Conservation (phyloP, 140 eudicot genomes). For the Eryngium alpinum region DNA sequence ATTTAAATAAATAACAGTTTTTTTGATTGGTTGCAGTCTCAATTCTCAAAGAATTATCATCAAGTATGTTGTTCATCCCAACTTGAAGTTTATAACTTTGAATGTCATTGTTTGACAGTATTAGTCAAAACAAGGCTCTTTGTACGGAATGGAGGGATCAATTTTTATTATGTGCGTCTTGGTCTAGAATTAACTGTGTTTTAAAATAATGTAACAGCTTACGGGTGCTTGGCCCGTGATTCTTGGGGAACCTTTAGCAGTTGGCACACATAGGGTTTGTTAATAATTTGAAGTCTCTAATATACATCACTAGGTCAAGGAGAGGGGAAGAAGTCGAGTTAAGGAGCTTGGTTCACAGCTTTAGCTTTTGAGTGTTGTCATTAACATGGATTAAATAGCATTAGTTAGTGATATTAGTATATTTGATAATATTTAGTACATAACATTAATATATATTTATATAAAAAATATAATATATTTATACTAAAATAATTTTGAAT, state of each 20-base stretch:
- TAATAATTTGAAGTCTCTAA: neutral
- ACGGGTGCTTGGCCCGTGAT: neutral
- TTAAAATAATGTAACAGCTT: neutral
- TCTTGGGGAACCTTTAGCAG: neutral
- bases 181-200: neutral
- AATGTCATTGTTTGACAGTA: neutral
- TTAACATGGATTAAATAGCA: too few species aligned
- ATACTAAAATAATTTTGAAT: too few species aligned
- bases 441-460: too few species aligned
- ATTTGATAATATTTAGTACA: too few species aligned
- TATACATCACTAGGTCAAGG: neutral
- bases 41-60: too few species aligned
- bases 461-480: too few species aligned
- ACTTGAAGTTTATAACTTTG: too few species aligned
- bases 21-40: too few species aligned
- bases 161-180: neutral
- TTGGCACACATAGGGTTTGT: neutral
- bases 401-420: too few species aligned
- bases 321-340: neutral
- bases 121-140: neutral
- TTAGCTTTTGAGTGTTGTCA: too few species aligned
- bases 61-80: too few species aligned
- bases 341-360: neutral
- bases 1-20: too few species aligned
- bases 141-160: neutral